Evolutionary conservation across 768 basidiomycete species (phyloP).

Genomic region (Rubroboletus pulcherrimus): DNA sequence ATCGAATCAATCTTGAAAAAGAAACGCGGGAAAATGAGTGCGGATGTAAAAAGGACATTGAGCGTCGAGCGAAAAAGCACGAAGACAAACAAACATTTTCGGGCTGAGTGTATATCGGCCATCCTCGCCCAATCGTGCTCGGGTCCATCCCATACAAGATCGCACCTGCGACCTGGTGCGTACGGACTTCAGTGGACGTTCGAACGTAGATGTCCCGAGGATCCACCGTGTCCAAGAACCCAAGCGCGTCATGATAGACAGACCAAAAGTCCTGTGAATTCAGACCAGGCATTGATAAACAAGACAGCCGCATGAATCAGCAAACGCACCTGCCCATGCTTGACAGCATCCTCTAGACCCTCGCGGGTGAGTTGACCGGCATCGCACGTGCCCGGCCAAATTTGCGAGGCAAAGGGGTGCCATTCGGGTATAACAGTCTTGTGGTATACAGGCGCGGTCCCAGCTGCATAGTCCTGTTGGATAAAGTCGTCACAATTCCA

Average conservation of each 20-base stretch:
- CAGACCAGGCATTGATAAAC: not conserved
- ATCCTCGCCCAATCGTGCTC: slow-evolving; percentile 25
- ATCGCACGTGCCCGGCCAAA: slow-evolving; percentile 50
- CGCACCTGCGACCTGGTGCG: slow-evolving; percentile 45
- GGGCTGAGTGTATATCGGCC: slow-evolving; percentile 42
- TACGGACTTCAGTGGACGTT: slow-evolving; percentile 43
- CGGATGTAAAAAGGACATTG: not conserved
- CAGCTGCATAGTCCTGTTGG: slow-evolving; percentile 38
- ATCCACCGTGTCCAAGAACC: slow-evolving; percentile 35
- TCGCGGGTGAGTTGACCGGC: slow-evolving; percentile 43
- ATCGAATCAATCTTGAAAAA: slow-evolving; percentile 43
- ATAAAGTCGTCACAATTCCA: slow-evolving; percentile 42
- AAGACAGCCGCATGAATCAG: not conserved
- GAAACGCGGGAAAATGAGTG: no score
- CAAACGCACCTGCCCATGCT: slow-evolving; percentile 37
- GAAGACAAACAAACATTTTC: slow-evolving; percentile 30
- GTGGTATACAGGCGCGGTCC: slow-evolving; percentile 38
- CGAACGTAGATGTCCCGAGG: slow-evolving; percentile 40
- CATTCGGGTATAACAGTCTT: slow-evolving; percentile 34
- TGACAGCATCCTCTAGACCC: slow-evolving; percentile 41
- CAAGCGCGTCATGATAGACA: slow-evolving; percentile 37
- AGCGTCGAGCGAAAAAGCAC: not conserved
- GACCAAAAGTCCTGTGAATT: slow-evolving; percentile 43
- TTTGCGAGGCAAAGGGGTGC: slow-evolving; percentile 42
- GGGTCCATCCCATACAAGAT: slow-evolving; percentile 46